Base-by-base conservation (phyloP, 495 filamentous ascomycete species). In the Platismatia glauca region DNA sequence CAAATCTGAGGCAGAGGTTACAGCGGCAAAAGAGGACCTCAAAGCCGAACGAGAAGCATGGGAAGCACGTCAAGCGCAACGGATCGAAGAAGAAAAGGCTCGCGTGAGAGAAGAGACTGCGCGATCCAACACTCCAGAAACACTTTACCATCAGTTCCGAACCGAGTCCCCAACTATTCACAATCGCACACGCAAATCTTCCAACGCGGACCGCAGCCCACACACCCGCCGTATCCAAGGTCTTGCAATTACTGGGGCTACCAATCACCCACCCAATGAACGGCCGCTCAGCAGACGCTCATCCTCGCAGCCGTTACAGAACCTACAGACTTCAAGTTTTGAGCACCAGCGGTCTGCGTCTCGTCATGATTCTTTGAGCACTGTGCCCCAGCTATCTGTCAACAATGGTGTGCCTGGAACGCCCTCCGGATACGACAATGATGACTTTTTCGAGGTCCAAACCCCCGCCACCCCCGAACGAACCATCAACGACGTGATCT, bases 401-500 rank as follows among this genome's bases (percentile, higher is more conserved):
- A 27, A 74, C 70, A 57, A 69, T 70, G 57, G 72, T 70, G 7
- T 72, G 74, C 22, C 72, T 77, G 61, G 77, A 55, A 81, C 84
- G 3, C 86, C 86, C 18, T 84, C 83, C 7, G 82, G 86, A 39
- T 70, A 75, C 3, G 78, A 76, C 55, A 86, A 89, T 57, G 80
- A 84, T 29, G 88, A 93, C 60, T 87, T 89, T 67, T 82, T 82
- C 22, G 78, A 79, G 41, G 67, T 78, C 7, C 78, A 77, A 41
- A 82, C 81, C 29, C 80, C 81, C 16, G 81, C 81, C 12, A 86
- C 89, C 7, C 89, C 88, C 6, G 86, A 85, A 34, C 84, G 85
- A 59, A 84, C 88, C 22, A 82, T 93, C 68, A 88, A 92, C 67
- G 93, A 97, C 67, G 86, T 97, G 71, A 82, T 95, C 37, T 94